These are phyloP conservation scores for Neofusicoccum kwambonambiense DNA, from an alignment of 2,329 filamentous ascomycete genomes.

Conservation along the genomic window DNA sequence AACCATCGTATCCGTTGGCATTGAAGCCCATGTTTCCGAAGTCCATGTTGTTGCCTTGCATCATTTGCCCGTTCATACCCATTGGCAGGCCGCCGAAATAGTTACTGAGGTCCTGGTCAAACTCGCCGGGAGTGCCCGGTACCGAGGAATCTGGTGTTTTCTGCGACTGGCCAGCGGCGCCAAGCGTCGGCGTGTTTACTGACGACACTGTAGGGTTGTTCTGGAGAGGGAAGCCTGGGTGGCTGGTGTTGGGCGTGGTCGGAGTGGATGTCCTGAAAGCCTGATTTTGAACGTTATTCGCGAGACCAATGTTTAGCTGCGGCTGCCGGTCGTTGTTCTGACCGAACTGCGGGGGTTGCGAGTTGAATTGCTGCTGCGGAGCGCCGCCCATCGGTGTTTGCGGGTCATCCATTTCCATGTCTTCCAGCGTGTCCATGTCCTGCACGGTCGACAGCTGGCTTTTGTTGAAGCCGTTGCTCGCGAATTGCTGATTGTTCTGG, in stretches of 20 bases:
- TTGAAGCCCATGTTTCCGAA: slow-evolving; percentile 31
- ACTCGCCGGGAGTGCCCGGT: slow-evolving; percentile 68
- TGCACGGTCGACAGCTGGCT: slow-evolving; percentile 44
- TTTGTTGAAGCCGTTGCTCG: slow-evolving; percentile 31
- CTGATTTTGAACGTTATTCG: slow-evolving; percentile 65
- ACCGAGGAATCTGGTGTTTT: slow-evolving; percentile 65
- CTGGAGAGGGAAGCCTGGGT: slow-evolving; percentile 68
- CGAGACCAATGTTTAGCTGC: slow-evolving; percentile 77
- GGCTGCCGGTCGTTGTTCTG: slow-evolving; percentile 58
- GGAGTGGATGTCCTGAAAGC: slow-evolving; percentile 83
- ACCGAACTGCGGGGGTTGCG: slow-evolving; percentile 48
- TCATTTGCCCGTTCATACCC: slow-evolving; percentile 35
- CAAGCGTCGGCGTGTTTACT: slow-evolving; percentile 90
- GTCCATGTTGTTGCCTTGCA: slow-evolving; percentile 33
- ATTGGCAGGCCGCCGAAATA: slow-evolving; percentile 38
- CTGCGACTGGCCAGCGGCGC: slow-evolving; percentile 60
- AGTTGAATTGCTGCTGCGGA: slow-evolving; percentile 63
- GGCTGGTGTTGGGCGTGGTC: slow-evolving; percentile 73
- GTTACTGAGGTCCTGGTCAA: slow-evolving; percentile 66
- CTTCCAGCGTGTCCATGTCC: slow-evolving; percentile 80
- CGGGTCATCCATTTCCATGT: slow-evolving; percentile 91
- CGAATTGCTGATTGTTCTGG: slow-evolving; percentile 30
- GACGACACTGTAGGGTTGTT: slow-evolving; percentile 97
- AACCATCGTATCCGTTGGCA: slow-evolving; percentile 40
- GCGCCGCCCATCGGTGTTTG: slow-evolving; percentile 61